Percentiles rank a stretch among this genome's conserved stretches.
Evolutionary conservation across 768 basidiomycete species (phyloP).

Genomic region (Phanerochaete carnosa): DNA sequence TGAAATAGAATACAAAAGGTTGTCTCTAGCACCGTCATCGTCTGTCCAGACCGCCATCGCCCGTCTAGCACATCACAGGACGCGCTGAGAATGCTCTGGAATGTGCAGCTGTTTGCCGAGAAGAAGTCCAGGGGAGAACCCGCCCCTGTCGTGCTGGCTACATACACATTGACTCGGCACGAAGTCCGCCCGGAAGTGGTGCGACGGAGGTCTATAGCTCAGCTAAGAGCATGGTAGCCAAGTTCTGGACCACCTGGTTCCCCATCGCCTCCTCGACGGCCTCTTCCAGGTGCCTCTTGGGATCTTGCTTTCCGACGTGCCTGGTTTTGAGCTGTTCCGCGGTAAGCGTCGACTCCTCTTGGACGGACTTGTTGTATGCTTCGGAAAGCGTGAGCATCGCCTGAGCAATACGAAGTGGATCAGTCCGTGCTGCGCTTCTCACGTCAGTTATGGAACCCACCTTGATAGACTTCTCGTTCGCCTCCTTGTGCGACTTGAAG

Average conservation of each 20-base stretch:
- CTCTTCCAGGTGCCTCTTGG: constrained; percentile 96
- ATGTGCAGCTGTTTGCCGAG: neutral
- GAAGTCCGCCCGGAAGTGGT: neutral
- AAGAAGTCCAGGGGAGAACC: neutral
- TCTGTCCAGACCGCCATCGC: neutral
- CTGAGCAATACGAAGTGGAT: constrained; percentile 39
- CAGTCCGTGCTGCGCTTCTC: neutral
- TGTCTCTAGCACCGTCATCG: constrained; percentile 5
- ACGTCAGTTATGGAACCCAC: constrained; percentile 39
- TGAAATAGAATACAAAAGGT: neutral
- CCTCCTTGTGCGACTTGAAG: constrained; percentile 83
- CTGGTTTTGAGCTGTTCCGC: constrained; percentile 93
- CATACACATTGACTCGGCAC: neutral
- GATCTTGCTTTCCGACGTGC: constrained; percentile 97
- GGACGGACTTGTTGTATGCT: constrained; percentile 96
- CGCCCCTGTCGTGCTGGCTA: neutral
- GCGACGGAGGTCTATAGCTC: constrained; percentile 56
- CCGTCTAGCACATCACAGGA: neutral
- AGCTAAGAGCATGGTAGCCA: constrained; percentile 92
- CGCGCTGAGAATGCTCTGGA: neutral
- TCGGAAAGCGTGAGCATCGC: constrained; percentile 91
- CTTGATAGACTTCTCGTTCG: constrained; percentile 93
- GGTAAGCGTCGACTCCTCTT: constrained; percentile 96
- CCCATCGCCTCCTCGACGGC: constrained; percentile 98
- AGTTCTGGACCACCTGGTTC: constrained; percentile 92